Conservation (phyloP, 352 stramenopile genomes). For the Vaucheria bursata region DNA sequence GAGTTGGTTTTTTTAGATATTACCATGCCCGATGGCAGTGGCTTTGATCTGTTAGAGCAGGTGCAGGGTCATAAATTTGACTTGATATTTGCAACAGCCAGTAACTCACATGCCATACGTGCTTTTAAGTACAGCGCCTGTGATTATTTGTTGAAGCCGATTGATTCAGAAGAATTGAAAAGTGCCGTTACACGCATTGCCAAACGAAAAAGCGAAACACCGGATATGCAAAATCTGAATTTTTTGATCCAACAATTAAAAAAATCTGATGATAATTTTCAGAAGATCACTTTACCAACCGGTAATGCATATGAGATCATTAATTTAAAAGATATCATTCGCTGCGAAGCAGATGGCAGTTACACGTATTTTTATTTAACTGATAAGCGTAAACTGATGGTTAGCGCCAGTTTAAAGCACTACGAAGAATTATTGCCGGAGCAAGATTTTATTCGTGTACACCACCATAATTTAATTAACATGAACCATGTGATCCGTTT, state of each 20-base stretch:
- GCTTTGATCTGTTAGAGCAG: background rate
- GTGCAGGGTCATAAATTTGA: background rate
- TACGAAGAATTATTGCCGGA: background rate
- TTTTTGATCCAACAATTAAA: background rate
- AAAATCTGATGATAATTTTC: background rate
- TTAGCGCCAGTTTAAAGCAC: background rate
- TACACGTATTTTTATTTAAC: background rate
- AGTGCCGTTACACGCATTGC: background rate
- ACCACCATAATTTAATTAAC: background rate
- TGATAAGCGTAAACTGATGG: background rate
- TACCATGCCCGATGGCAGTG: background rate
- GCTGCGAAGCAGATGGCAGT: background rate
- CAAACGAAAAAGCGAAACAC: background rate
- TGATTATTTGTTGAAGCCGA: background rate
- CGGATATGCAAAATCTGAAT: background rate
- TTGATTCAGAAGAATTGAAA: background rate
- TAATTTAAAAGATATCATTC: background rate
- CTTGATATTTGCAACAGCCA: background rate
- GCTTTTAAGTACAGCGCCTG: background rate
- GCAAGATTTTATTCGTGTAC: background rate
- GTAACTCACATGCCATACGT: background rate
- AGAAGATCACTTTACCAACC: background rate
- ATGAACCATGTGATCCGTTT: background rate
- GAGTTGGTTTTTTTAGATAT: no score
- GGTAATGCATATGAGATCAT: background rate